Evolutionary conservation across 73 alveolate species (phyloP), one percentile per base, ranked within the genome.

Genomic region (Paramecium bursaria): DNA sequence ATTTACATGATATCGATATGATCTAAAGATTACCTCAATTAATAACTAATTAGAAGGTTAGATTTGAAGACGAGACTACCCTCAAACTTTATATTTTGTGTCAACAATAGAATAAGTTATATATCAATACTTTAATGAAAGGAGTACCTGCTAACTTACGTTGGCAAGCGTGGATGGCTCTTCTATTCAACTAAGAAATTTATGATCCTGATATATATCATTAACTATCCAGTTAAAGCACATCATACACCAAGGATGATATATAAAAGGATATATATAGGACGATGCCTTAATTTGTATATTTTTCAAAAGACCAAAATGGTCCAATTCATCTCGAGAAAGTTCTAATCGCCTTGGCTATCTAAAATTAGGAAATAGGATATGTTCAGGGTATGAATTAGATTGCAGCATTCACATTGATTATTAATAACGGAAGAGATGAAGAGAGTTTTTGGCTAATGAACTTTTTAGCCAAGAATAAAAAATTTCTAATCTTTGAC

Each of bases 161-260:
- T 25, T 67, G 82, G 82, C 33, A 67, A 11, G 49, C 57, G 14
- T 67, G 82, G 82, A 67, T 33, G 53, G 82, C 82, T 67, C 27
- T 39, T 39, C 42, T 67, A 11, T 67, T 39, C 44, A 30, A 15
- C 17, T 15, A 42, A 39, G 1, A 3, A 1, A 2, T 15, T 0
- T 67, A 67, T 42, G 82, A 67, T 42, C 17, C 60, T 15, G 21
- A 35, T 19, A 23, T 67, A 7, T 67, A 67, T 67, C 1, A 15
- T 33, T 5, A 15, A 15, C 27, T 67, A 31, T 21, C 17, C 17
- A 13, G 9, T 5, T 39, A 3, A 1, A 1, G 39, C 3, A 14
- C 19, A 35, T 27, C 47, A 11, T 35, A 67, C 6, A 67, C 10
- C 9, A 9, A 19, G 44, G 82, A 67, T 2, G 53, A 67, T 19